Conservation (phyloP, 495 filamentous ascomycete genomes). For the Beverwykella pulmonaria region DNA sequence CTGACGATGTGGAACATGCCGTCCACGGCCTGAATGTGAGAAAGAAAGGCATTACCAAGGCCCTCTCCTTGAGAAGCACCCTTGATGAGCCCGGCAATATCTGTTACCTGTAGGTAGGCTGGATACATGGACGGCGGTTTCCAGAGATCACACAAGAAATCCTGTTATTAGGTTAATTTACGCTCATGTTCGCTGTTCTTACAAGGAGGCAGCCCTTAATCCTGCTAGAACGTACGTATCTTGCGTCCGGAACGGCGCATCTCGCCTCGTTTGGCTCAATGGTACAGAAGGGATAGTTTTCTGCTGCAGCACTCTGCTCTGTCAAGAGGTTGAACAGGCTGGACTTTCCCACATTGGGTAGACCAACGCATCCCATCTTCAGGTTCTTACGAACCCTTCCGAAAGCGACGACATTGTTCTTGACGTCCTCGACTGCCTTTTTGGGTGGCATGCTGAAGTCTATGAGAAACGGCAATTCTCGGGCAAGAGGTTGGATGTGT, state of each 20-base stretch:
- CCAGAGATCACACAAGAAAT: constrained; percentile 40
- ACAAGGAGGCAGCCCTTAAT: not conserved
- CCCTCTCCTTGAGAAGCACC: constrained; percentile 41
- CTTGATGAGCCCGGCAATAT: constrained; percentile 44
- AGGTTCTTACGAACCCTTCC: constrained; percentile 39
- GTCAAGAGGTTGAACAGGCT: constrained; percentile 42
- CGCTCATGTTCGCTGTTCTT: not conserved
- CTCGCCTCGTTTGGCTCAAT: constrained; percentile 44
- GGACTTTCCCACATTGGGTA: constrained; percentile 48
- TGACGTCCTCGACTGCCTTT: constrained; percentile 36
- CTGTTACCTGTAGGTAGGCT: constrained; percentile 42
- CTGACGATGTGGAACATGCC: constrained; percentile 43
- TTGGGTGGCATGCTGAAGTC: constrained; percentile 35
- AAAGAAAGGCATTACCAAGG: constrained; percentile 41
- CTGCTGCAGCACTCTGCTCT: constrained; percentile 39
- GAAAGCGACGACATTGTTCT: constrained; percentile 39
- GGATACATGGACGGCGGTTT: constrained; percentile 40
- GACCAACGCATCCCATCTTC: constrained; percentile 43
- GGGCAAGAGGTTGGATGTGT: too few relatives aligned
- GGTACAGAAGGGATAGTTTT: constrained; percentile 43
- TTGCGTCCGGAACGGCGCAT: constrained; percentile 38
- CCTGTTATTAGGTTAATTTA: constrained; percentile 3
- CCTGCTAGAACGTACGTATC: constrained; percentile 30
- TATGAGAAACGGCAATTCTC: not conserved
- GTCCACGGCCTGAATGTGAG: constrained; percentile 42